Conservation (phyloP, 148 eudicot genomes). For the Gaultheria prostrata region DNA sequence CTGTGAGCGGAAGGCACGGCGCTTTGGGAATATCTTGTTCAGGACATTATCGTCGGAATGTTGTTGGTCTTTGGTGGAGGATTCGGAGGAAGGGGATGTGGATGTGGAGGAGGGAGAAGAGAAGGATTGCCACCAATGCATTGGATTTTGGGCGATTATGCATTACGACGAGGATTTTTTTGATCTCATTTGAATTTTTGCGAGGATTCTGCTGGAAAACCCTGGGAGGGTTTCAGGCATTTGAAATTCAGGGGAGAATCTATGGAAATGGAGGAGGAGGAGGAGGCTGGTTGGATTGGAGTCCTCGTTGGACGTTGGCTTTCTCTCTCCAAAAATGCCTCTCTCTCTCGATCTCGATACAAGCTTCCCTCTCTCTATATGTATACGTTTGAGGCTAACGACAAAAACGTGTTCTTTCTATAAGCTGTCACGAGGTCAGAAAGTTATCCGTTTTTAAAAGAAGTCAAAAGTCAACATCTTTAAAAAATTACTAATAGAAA, state of each 20-base stretch:
- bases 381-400: too few relatives aligned
- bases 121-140: constrained; percentile 48
- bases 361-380: not conserved
- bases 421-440: not conserved
- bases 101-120: constrained; percentile 22
- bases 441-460: too few relatives aligned
- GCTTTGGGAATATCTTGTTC: constrained; percentile 15
- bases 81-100: constrained; percentile 26
- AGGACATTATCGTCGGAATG: constrained; percentile 11
- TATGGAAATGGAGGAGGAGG: not conserved
- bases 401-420: not conserved
- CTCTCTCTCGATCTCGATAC: not conserved
- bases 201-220: not conserved
- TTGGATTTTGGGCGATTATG: constrained; percentile 21
- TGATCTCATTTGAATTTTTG: not conserved
- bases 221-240: not conserved
- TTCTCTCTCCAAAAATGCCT: not conserved
- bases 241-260: not conserved
- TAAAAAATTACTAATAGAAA: too few relatives aligned
- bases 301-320: not conserved
- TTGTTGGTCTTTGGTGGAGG: constrained; percentile 8
- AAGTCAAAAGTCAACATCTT: too few relatives aligned
- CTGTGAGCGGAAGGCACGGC: not conserved
- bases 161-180: not conserved
- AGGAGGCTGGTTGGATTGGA: not conserved